A percentile compares a stretch with the other conserved stretches of the same genome.
phyloP scores from a whole-genome alignment of 2,329 filamentous ascomycete genomes.

The Xylariaceae sp. region DNA sequence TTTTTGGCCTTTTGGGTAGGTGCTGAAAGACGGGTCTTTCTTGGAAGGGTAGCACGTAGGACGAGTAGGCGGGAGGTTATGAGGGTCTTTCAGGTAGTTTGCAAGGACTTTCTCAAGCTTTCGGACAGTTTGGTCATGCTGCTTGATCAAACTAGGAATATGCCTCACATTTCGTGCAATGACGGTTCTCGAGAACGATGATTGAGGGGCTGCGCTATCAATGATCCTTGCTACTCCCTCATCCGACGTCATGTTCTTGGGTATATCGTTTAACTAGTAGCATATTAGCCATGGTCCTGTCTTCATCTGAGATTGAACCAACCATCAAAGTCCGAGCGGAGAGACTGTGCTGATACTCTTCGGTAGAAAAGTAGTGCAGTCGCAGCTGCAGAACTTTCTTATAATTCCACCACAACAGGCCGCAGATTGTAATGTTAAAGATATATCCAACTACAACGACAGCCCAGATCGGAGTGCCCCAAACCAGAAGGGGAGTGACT shows the following conservation, averaged over 20 bases:
- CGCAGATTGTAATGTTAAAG: slow-evolving; percentile 71
- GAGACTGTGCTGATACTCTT: slow-evolving; percentile 83
- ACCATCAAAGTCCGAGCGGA: slow-evolving; percentile 71
- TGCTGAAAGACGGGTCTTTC: slow-evolving; percentile 65
- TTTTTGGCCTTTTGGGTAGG: slow-evolving; percentile 63
- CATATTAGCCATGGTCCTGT: slow-evolving; percentile 1
- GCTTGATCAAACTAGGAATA: slow-evolving; percentile 76
- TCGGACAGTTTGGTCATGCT: slow-evolving; percentile 77
- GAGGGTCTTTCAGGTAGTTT: slow-evolving; percentile 85
- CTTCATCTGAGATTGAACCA: slow-evolving; percentile 20
- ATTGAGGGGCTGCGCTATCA: slow-evolving; percentile 73
- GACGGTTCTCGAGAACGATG: slow-evolving; percentile 45
- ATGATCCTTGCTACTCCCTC: slow-evolving; percentile 84
- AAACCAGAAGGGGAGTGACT: slow-evolving; percentile 58
- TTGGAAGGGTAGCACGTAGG: slow-evolving; percentile 78
- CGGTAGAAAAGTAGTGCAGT: slow-evolving; percentile 75
- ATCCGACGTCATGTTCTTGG: slow-evolving; percentile 70
- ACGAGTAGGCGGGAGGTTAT: slow-evolving; percentile 69
- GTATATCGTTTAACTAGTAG: slow-evolving; percentile 78
- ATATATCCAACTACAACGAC: slow-evolving; percentile 57
- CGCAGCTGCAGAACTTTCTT: slow-evolving; percentile 66
- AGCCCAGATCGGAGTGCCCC: slow-evolving; percentile 52
- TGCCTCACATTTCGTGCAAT: slow-evolving; percentile 91
- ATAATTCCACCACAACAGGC: slow-evolving; percentile 90
- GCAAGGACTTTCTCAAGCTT: slow-evolving; percentile 79